Conservation (phyloP, 2,329 filamentous ascomycete species). For the Ceratocystis alfenasii region DNA sequence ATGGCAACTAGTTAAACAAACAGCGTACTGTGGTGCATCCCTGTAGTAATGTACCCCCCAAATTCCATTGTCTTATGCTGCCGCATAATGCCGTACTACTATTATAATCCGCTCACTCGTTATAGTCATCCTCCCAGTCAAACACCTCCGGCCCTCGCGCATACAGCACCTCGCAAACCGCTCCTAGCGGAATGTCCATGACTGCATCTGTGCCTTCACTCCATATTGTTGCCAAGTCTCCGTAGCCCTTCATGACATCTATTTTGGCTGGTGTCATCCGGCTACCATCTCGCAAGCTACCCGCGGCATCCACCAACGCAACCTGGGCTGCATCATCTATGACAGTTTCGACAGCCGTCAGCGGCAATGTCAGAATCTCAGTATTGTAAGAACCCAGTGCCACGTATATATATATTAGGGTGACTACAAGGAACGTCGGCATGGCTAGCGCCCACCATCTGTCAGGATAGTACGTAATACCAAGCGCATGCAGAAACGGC, state of each 20-base stretch:
- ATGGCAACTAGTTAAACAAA: no score
- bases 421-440: conserved; percentile 79
- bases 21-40: no score
- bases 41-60: no score
- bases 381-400: conserved; percentile 86
- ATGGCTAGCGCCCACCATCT: conserved; percentile 95
- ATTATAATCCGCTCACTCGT: neutral
- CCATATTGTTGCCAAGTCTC: conserved; percentile 57
- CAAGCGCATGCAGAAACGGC: conserved; percentile 80
- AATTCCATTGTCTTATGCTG: neutral
- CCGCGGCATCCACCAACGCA: conserved; percentile 65
- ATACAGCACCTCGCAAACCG: conserved; percentile 90
- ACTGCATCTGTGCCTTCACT: conserved; percentile 89
- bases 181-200: conserved; percentile 89
- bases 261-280: conserved; percentile 31
- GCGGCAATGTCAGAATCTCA: conserved; percentile 69
- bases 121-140: conserved; percentile 12
- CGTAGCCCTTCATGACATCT: conserved; percentile 27
- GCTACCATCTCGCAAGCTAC: conserved; percentile 35
- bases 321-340: conserved; percentile 84
- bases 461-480: conserved; percentile 93
- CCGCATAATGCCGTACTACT: neutral
- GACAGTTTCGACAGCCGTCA: conserved; percentile 73
- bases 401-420: conserved; percentile 84
- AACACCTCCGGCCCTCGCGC: conserved; percentile 28